Base-by-base conservation (phyloP, 2,329 filamentous ascomycete genomes). In the Ceratocystis smalleyi region DNA sequence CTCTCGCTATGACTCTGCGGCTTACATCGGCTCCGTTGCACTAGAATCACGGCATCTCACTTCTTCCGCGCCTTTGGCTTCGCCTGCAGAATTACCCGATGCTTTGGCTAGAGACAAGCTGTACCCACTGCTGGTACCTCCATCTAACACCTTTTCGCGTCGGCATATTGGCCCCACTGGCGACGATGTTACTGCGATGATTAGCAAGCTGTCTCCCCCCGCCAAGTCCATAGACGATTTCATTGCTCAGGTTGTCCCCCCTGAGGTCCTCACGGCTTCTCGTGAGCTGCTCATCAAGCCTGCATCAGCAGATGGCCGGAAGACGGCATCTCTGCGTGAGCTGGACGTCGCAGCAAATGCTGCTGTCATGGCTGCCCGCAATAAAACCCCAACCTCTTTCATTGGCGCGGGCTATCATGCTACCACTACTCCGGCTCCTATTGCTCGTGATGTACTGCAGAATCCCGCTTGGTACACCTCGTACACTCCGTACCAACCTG, bases 401-500 rank as follows among this genome's bases (percentile, higher is more conserved):
- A 91, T 96, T 69, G 92, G 92, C 3, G 84, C 83, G 65, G 92
- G 92, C 65, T 97, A 96, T 79, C 90, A 92, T 69, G 86, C 84
- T 43, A 92, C 90, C n/a, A 82, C 87, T 69, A 87, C 89, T 0
- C 92, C 92, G 3, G 83, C 89, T 64, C 91, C 96, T 65, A 95
- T 97, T 73, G 89, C 94, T 79, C 82, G 91, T 69, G 96, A 96
- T 73, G 81, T 97, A 3, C 78, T 97, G 66, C 91, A 97, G 79
- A 92, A 88, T 73, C 92, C 92, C 4, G 91, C 86, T 8, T 97
- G 92, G 92, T 97, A 97, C 74, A 97, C 92, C 49, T 96, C 91
- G 76, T 96, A 97, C 75, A 96, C 92, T 0, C 92, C 92, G 17
- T 97, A 96, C 75, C 92, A 97, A 77, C 88, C 92, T 1, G 92